phyloP scores from a whole-genome alignment of 2,329 filamentous ascomycete genomes.

The Alternaria sp. region DNA sequence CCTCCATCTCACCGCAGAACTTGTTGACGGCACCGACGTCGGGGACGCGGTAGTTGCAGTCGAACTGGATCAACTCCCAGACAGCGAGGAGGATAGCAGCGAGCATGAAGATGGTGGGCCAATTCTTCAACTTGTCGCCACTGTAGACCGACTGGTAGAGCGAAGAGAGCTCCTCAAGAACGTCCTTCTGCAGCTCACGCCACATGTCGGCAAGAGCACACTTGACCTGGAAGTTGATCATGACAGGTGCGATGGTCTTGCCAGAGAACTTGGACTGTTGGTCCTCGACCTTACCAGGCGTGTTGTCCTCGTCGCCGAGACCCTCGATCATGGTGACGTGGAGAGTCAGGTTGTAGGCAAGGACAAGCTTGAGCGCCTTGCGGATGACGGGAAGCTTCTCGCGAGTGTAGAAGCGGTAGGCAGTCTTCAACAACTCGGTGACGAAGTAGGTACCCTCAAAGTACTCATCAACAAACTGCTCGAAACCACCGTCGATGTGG shows the following conservation, averaged over 20 bases:
- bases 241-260: conserved; percentile 90
- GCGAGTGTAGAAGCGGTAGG: conserved; percentile 89
- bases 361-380: conserved; percentile 91
- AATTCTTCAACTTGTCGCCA: conserved; percentile 96
- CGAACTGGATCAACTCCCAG: conserved; percentile 99
- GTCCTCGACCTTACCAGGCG: conserved; percentile 85
- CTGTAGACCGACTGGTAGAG: conserved; percentile 98
- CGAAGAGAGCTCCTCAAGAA: conserved; percentile 88
- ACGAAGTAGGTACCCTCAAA: conserved; percentile 95
- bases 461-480: conserved; percentile 92
- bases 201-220: conserved; percentile 97
- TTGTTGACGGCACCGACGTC: conserved; percentile 85
- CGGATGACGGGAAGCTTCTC: conserved; percentile 88
- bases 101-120: conserved; percentile 98
- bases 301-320: conserved; percentile 77
- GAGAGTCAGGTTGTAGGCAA: conserved; percentile 93
- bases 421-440: conserved; percentile 94
- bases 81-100: conserved; percentile 91
- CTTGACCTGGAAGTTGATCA: conserved; percentile 99
- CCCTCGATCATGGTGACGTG: conserved; percentile 96
- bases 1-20: conserved; percentile 97
- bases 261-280: conserved; percentile 86
- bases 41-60: conserved; percentile 93
- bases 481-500: conserved; percentile 90
- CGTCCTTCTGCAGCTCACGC: conserved; percentile 95